phyloP scores from a whole-genome alignment of 495 filamentous ascomycete genomes.

The Melanomma pulvis-pyrius region DNA sequence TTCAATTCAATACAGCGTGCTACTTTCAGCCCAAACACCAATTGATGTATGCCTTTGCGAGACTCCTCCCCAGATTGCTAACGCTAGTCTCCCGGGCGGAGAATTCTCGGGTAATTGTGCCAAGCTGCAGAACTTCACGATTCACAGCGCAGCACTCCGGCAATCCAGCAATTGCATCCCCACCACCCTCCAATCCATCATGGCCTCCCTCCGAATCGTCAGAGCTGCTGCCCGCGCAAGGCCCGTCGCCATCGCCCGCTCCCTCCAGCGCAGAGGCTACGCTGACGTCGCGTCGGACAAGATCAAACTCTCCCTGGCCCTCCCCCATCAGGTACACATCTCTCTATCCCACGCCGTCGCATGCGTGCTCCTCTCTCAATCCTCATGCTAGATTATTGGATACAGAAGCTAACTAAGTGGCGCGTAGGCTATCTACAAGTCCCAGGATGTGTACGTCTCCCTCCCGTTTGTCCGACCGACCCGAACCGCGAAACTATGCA shows the following conservation, averaged over 20 bases:
- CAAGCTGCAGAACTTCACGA: slow-evolving; percentile 4
- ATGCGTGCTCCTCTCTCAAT: not conserved
- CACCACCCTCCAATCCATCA: slow-evolving; percentile 48
- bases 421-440: slow-evolving; percentile 70
- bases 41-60: not conserved
- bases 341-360: slow-evolving; percentile 2
- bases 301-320: slow-evolving; percentile 95
- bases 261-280: slow-evolving; percentile 83
- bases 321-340: slow-evolving; percentile 91
- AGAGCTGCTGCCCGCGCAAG: slow-evolving; percentile 81
- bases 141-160: slow-evolving; percentile 2
- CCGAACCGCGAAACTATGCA: not conserved
- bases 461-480: slow-evolving; percentile 28
- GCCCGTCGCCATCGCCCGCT: slow-evolving; percentile 67
- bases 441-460: slow-evolving; percentile 70
- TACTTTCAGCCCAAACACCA: too few relatives aligned
- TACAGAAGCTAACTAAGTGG: not conserved
- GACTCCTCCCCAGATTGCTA: not conserved
- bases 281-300: slow-evolving; percentile 93
- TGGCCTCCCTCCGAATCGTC: slow-evolving; percentile 91
- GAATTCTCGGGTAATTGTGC: slow-evolving; percentile 4
- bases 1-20: too few relatives aligned
- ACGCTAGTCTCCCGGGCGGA: not conserved
- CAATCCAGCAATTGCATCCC: slow-evolving; percentile 38
- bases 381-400: not conserved